These are phyloP conservation scores for sweet orange (Citrus sinensis) DNA, from an alignment of 345 rosid species.

Conservation along the genomic window DNA sequence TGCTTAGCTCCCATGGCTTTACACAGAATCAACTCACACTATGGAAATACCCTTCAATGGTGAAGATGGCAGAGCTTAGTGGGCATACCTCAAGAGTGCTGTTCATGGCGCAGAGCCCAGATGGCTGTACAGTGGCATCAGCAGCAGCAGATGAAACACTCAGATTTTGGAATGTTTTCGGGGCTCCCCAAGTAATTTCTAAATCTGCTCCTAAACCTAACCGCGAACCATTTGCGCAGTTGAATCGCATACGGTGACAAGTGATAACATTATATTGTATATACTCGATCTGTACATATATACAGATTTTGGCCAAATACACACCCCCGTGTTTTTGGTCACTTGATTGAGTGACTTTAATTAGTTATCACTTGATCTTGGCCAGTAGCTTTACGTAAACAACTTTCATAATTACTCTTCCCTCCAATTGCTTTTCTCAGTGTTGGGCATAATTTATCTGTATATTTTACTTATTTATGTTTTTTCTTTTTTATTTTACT, in stretches of 20 bases:
- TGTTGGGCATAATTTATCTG: no score
- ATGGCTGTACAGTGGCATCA: slow-evolving; percentile 65
- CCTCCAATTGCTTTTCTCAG: no score
- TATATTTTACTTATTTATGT: no score
- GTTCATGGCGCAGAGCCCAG: slow-evolving; percentile 61
- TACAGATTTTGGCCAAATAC: no score
- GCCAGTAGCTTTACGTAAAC: no score
- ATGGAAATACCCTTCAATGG: slow-evolving; percentile 57
- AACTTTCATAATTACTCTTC: no score
- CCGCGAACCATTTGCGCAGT: slow-evolving; percentile 45
- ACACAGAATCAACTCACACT: slow-evolving; percentile 43
- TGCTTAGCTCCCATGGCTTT: slow-evolving; percentile 54
- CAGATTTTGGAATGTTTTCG: slow-evolving; percentile 65
- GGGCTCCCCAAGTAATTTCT: slow-evolving; percentile 44
- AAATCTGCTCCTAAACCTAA: slow-evolving; percentile 42
- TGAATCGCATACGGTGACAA: slow-evolving; percentile 40
- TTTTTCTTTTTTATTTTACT: no score
- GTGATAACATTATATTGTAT: no score
- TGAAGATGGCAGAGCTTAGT: slow-evolving; percentile 43
- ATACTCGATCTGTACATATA: no score
- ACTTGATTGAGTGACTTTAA: no score
- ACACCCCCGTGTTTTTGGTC: no score
- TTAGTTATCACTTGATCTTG: no score
- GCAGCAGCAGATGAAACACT: slow-evolving; percentile 68
- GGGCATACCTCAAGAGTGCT: slow-evolving; percentile 52